Base-by-base conservation (phyloP, 805 yeast genomes). In the Zygoascus ofunaensis region DNA sequence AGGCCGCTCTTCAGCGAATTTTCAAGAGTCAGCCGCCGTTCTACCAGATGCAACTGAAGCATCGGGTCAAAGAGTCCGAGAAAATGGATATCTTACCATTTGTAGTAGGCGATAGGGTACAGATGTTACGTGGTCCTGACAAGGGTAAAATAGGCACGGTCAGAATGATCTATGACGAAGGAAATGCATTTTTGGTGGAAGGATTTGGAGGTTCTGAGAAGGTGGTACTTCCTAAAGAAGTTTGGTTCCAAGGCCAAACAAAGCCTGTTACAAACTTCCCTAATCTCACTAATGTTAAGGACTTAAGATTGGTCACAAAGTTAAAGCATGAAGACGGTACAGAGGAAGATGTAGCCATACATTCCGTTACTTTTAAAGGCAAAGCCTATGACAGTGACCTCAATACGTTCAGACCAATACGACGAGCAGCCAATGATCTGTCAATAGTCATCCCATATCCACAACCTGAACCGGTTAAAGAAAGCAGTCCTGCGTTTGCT, bases 381-480 rank as follows among this genome's bases (percentile, higher is more conserved):
- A 64, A 69, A 41, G 81, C 82, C 58, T 90, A 74, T 61, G 95
- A 87, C 58, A 76, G 75, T 37, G 76, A 81, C 52, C 79, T 81
- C 62, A 80, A 80, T 59, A 71, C 71, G 55, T 74, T 81, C 72
- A 65, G 86, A 68, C 94, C 94, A 24, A 76, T 76, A 47, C 77
- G 97, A 63, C 76, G 77, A 53, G 86, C 89, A 21, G 74, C 74
- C 50, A 79, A 83, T 53, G 80, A 82, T 54, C 76, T 74, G 35
- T 73, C 77, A 42, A 67, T 86, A 43, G 75, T 79, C 20, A 79
- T 89, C 41, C 97, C 97, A 43, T 90, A 95, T 94, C 96, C 96
- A 33, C 73, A 76, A 54, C 89, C 92, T 1, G 51, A 62, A 47
- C 65, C 69, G 0, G 75, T 74, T 50, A 87, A 80, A 51, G 80